Percentiles rank a stretch among this genome's conserved stretches.
These are phyloP conservation scores for Myochromella boudieri DNA, from an alignment of 768 basidiomycete genomes.

Conservation along the genomic window DNA sequence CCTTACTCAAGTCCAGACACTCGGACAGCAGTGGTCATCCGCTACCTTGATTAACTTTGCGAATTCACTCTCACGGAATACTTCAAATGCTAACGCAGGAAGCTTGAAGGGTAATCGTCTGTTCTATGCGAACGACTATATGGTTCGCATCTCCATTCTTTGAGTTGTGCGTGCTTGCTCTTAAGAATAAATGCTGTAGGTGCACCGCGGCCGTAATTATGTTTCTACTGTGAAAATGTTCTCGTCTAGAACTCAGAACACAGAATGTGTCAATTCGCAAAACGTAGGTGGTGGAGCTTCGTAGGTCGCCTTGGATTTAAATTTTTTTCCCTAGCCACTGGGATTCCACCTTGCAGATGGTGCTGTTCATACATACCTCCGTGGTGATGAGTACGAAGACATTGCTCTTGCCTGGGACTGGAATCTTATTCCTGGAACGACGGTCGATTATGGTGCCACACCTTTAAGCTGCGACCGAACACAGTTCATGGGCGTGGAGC, in stretches of 20 bases:
- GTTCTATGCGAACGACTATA: constrained; percentile 67
- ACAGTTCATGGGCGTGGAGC: constrained; percentile 43
- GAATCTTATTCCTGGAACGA: constrained; percentile 75
- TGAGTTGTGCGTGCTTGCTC: neutral
- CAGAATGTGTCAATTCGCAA: constrained; percentile 64
- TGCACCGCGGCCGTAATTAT: constrained; percentile 59
- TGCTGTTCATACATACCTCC: constrained; percentile 59
- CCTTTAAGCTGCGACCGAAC: constrained; percentile 47
- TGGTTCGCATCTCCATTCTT: constrained; percentile 47
- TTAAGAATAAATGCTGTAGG: constrained; percentile 33
- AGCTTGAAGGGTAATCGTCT: constrained; percentile 53
- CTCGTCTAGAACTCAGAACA: constrained; percentile 56
- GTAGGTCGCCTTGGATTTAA: neutral
- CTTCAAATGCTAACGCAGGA: constrained; percentile 51
- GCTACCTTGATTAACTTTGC: constrained; percentile 37
- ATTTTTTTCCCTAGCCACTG: constrained; percentile 37
- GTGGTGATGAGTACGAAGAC: constrained; percentile 72
- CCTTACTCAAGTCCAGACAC: constrained; percentile 45
- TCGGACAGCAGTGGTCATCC: constrained; percentile 56
- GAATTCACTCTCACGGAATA: constrained; percentile 31
- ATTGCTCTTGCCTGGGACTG: constrained; percentile 76
- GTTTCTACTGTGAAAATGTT: constrained; percentile 67
- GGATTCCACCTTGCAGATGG: constrained; percentile 76
- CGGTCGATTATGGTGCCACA: constrained; percentile 61
- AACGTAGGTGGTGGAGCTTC: constrained; percentile 40